These are phyloP conservation scores for Boletus reticuloceps DNA, from an alignment of 768 basidiomycete species.

Conservation along the genomic window DNA sequence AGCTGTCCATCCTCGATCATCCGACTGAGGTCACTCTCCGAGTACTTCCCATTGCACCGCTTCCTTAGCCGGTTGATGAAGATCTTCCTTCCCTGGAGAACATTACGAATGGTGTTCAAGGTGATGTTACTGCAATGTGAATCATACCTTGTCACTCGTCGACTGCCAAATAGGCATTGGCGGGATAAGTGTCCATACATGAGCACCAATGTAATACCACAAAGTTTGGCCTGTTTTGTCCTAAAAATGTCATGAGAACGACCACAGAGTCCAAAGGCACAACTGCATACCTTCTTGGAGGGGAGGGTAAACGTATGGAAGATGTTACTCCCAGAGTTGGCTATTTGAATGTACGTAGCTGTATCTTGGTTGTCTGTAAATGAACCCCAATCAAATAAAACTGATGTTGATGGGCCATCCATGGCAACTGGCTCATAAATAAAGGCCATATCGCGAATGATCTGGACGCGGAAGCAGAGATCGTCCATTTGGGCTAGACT, in stretches of 20 bases:
- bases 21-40: slow-evolving; percentile 33
- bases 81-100: slow-evolving; percentile 30
- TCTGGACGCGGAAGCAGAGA: slow-evolving; percentile 44
- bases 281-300: slow-evolving; percentile 37
- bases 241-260: slow-evolving; percentile 24
- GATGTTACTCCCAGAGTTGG: slow-evolving; percentile 17
- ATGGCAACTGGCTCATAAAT: slow-evolving; percentile 55
- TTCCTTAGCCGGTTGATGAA: slow-evolving; percentile 36
- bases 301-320: slow-evolving; percentile 55
- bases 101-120: background rate
- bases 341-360: slow-evolving; percentile 32
- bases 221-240: slow-evolving; percentile 19
- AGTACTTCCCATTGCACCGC: slow-evolving; percentile 33
- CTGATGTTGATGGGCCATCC: slow-evolving; percentile 42
- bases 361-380: slow-evolving; percentile 33
- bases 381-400: slow-evolving; percentile 55
- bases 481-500: slow-evolving; percentile 38
- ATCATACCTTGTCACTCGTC: slow-evolving; percentile 35
- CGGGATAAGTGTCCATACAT: slow-evolving; percentile 39
- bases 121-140: background rate
- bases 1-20: slow-evolving; percentile 42
- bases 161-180: slow-evolving; percentile 38
- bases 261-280: background rate
- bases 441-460: slow-evolving; percentile 42
- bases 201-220: slow-evolving; percentile 55